Base-by-base conservation (phyloP, 768 basidiomycete genomes). In the Phlebiopsis gigantea region DNA sequence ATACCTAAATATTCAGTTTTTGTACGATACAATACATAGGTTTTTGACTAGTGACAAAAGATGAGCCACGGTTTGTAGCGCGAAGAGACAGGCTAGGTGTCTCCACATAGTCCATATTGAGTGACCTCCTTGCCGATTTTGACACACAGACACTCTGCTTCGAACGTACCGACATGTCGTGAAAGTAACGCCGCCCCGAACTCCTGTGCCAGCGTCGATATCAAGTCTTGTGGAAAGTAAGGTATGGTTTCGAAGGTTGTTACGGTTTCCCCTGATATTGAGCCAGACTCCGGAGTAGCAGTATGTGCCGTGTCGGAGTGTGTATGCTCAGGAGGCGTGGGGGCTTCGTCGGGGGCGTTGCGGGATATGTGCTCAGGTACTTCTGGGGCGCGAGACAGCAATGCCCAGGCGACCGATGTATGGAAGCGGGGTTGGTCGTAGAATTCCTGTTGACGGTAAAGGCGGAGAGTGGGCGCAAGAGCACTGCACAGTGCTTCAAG, bases 361-460 rank as follows among this genome's bases (percentile, higher is more conserved):
- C 8, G 60, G 45, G 29, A 55, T 17, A 42, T 59, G 59, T 30
- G 81, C 75, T 39, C 34, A 39, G 34, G 2, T 39, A 12, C 8
- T 9, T 9, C 34, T 3, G 34, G 34, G 8, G 4, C 8, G 17
- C 34, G 34, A 9, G 34, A 39, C 49, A 92, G 79, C 44, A 93
- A 75, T 14, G 85, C 83, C 94, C 95, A 97, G 9, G 85, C 92
- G 54, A 97, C 83, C 1, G 93, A 95, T 12, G 88, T 80, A 66
- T 98, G 95, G 65, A 94, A 97, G 45, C 85, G 82, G 19, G 95
- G 93, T 28, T 81, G 73, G 30, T 73, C 65, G 71, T 98, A 96
- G 70, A 91, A 97, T 55, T 80, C 78, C 61, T 86, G 84, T 62
- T 95, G 88, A 53, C 86, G 84, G 30, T 91, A 73, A 2, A 69